A percentile compares a stretch with the other conserved stretches of the same genome.
These are phyloP conservation scores for Colletotrichum sp. DNA, from an alignment of 2,329 filamentous ascomycete species.

Conservation along the genomic window DNA sequence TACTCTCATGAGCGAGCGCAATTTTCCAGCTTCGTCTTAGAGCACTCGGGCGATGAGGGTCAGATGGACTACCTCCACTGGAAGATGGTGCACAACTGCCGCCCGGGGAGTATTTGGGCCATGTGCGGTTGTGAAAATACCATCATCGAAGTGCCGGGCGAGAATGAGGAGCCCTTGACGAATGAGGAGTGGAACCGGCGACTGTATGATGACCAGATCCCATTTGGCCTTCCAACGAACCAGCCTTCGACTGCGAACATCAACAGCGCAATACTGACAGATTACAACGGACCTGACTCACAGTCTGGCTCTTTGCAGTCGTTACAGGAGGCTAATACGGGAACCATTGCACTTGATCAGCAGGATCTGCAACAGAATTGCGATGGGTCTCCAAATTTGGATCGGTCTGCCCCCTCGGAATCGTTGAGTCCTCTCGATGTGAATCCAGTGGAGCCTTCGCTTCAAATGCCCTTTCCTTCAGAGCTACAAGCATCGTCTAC, in stretches of 20 bases:
- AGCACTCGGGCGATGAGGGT: not conserved
- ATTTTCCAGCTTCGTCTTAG: not conserved
- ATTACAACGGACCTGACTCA: not conserved
- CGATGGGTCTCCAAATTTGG: not conserved
- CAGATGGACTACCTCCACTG: conserved; percentile 5
- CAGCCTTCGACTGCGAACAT: not conserved
- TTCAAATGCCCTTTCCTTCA: not conserved
- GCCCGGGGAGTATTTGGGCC: not conserved
- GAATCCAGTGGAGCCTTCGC: not conserved
- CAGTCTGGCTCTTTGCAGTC: not conserved
- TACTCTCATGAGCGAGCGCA: not conserved
- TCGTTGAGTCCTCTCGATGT: not conserved
- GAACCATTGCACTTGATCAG: not conserved
- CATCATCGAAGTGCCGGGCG: not conserved
- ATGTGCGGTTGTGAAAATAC: not conserved
- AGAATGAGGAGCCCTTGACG: not conserved
- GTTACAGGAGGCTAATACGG: not conserved
- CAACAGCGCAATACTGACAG: not conserved
- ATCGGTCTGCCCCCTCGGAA: not conserved
- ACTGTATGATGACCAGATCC: not conserved
- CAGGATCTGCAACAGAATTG: not conserved
- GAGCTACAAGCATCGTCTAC: not conserved
- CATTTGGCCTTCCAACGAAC: not conserved
- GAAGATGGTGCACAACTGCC: not conserved
- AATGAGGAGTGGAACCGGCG: not conserved